Conservation (phyloP, 345 rosid genomes). For the Moringa oleifera region DNA sequence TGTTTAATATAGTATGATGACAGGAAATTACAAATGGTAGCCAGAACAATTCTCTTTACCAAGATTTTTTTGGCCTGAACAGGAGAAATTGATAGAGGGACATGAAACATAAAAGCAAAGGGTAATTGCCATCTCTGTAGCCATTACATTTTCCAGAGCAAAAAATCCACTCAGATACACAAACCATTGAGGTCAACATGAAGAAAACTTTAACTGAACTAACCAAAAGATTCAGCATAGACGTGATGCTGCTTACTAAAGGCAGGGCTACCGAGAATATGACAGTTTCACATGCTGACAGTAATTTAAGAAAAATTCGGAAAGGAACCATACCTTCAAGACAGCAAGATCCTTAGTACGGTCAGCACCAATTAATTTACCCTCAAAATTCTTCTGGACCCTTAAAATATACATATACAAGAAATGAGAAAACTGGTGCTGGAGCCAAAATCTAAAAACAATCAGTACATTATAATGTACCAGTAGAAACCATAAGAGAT, state of each 20-base stretch:
- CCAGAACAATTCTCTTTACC: no score
- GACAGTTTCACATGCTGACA: background rate
- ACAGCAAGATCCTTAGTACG: conserved; percentile 95
- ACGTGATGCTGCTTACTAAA: background rate
- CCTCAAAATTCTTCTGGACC: conserved; percentile 92
- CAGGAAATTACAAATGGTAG: no score
- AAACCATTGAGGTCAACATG: background rate
- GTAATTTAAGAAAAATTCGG: background rate
- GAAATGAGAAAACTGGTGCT: conserved; percentile 6
- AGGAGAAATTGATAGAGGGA: no score
- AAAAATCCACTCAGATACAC: background rate
- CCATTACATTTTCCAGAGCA: no score
- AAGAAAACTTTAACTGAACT: background rate
- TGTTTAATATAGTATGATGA: no score
- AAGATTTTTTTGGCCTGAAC: no score
- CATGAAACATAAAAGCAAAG: no score
- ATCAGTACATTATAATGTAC: conserved; percentile 22
- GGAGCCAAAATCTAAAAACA: conserved; percentile 7
- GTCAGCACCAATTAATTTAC: conserved; percentile 83
- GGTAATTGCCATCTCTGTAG: no score
- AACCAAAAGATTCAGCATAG: background rate
- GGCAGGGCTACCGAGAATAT: background rate
- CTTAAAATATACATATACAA: conserved; percentile 30
- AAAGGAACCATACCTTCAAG: conserved; percentile 43
- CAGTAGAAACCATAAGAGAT: conserved; percentile 28